Evolutionary conservation across 139 green algal species (phyloP), one percentile per base, ranked within the genome.

Genomic region (Limnomonas spitsbergensis): DNA sequence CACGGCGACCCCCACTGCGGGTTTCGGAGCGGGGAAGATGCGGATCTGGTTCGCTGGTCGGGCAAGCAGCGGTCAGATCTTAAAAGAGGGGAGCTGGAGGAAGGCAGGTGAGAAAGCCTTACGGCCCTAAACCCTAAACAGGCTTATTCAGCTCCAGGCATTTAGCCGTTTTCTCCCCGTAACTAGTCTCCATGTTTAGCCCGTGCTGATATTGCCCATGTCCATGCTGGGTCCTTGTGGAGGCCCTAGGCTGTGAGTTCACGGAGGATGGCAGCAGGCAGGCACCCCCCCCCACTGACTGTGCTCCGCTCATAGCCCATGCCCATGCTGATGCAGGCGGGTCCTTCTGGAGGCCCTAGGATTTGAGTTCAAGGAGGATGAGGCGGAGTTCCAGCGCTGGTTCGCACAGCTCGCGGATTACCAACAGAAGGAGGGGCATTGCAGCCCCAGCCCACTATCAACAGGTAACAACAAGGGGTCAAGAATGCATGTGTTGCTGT

Each of bases 301-400:
- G n/a, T n/a, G n/a, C n/a, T n/a, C n/a, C n/a, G n/a, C n/a, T n/a
- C n/a, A n/a, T n/a, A n/a, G n/a, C n/a, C n/a, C n/a, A n/a, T n/a
- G n/a, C n/a, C n/a, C n/a, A n/a, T n/a, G n/a, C n/a, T n/a, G n/a
- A n/a, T n/a, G n/a, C n/a, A n/a, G n/a, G n/a, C n/a, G n/a, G n/a
- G n/a, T n/a, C n/a, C n/a, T n/a, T n/a, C n/a, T n/a, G n/a, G n/a
- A n/a, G n/a, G n/a, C n/a, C n/a, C n/a, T n/a, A n/a, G 83, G 86
- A 7, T 95, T 95, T 82, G 87, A 91, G 40, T 89, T 90, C 66
- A 82, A 90, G 42, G 83, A 69, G 0, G 89, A 93, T 36, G 77
- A 78, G 26, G 90, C 91, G 2, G 91, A 95, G 77, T 95, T 89
- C 86, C 40, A 81, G 40, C 82, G 90, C 0, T 95, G 91, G 91